These are phyloP conservation scores for Epithemia pelagica DNA, from an alignment of 108 stramenopile genomes.

Conservation along the genomic window DNA sequence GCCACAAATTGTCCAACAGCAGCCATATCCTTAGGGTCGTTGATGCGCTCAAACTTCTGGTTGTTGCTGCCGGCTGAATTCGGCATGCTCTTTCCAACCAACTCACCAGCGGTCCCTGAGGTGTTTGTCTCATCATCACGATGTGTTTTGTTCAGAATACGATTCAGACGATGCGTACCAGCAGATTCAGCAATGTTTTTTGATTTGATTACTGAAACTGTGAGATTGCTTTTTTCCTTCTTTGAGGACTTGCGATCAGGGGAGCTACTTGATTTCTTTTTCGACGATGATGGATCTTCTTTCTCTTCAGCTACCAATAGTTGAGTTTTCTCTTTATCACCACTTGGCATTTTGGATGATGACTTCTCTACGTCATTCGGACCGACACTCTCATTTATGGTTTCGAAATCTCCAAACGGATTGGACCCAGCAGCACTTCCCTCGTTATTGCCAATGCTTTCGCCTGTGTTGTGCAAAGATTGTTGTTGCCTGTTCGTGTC, in stretches of 20 bases:
- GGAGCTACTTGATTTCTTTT: background rate
- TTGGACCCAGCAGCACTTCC: too few species aligned
- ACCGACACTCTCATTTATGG: background rate
- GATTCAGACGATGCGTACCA: constrained; percentile 60
- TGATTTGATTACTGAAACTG: constrained; percentile 24
- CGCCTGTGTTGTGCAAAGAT: too few species aligned
- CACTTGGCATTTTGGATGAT: background rate
- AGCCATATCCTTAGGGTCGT: constrained; percentile 26
- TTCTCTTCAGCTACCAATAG: background rate
- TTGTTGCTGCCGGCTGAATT: constrained; percentile 11
- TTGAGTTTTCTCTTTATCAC: background rate
- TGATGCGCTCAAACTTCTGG: constrained; percentile 18
- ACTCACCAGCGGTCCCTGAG: background rate
- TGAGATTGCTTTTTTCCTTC: constrained; percentile 3
- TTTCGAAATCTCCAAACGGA: background rate
- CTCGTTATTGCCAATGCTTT: too few species aligned
- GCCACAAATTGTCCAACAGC: constrained; percentile 36
- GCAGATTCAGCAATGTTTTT: constrained; percentile 52
- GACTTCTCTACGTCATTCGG: background rate
- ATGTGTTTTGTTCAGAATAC: constrained; percentile 42
- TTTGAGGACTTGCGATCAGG: background rate
- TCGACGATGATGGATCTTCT: background rate
- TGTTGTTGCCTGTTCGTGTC: too few species aligned
- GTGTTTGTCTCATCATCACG: background rate
- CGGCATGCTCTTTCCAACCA: background rate